phyloP scores from a whole-genome alignment of 192 early-diverging fungal genomes.

The Coemansia sp. region DNA sequence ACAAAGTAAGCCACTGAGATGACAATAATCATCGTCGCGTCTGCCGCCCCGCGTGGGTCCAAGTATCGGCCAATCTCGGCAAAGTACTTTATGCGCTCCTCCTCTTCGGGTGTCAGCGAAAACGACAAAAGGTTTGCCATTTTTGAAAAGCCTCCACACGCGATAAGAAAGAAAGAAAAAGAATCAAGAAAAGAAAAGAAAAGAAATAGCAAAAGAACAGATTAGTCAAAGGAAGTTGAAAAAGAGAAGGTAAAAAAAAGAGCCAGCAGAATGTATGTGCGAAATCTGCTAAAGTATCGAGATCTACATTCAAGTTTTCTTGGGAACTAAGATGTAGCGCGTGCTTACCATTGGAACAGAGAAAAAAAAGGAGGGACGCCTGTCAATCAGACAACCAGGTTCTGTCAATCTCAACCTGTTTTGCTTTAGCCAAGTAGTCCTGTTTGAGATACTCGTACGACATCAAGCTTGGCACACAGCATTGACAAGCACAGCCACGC shows the following conservation, averaged over 20 bases:
- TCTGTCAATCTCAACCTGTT: not conserved
- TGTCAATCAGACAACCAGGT: not conserved
- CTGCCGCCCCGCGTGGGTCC: conserved; percentile 36
- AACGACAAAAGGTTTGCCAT: conserved; percentile 36
- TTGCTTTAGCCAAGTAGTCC: not conserved
- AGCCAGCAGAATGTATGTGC: not conserved
- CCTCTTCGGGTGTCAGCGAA: conserved; percentile 24
- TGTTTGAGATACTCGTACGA: not conserved
- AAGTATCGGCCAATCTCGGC: not conserved
- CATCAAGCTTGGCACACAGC: not conserved
- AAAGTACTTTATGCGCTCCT: conserved; percentile 13
- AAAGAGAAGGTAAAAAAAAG: not conserved
- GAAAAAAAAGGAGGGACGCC: not conserved
- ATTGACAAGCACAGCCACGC: not conserved
- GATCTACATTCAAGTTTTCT: not conserved
- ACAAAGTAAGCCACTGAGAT: conserved; percentile 19
- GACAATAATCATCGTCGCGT: conserved; percentile 17
- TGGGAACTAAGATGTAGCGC: not conserved
- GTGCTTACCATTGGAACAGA: not conserved
- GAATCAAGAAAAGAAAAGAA: not conserved
- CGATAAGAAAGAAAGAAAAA: too few relatives aligned
- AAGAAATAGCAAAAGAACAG: not conserved
- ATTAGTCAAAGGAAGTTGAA: not conserved
- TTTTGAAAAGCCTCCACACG: not conserved
- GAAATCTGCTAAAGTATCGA: not conserved